Evolutionary conservation across 306 rosid genomes (phyloP).

Genomic region (Dalbergia cultrata): DNA sequence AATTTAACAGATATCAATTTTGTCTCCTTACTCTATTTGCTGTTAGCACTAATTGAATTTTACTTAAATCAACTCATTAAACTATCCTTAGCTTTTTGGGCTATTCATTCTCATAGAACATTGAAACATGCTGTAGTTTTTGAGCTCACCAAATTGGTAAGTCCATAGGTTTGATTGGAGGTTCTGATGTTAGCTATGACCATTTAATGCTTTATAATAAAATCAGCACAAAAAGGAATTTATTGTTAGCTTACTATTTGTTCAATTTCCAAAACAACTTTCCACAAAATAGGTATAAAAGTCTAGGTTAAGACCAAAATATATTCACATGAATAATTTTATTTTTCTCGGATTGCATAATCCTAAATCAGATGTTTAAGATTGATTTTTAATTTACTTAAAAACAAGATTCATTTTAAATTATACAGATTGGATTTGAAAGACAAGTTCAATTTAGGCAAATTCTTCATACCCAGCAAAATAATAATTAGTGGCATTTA

Average conservation of each 20-base stretch:
- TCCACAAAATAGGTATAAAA: conserved; percentile 1
- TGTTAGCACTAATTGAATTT: background rate
- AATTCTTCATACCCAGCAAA: conserved; percentile 17
- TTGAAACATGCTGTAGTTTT: conserved; percentile 24
- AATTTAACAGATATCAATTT: background rate
- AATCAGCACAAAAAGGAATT: conserved; percentile 7
- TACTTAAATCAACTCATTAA: background rate
- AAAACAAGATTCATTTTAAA: too few species aligned
- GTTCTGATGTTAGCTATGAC: conserved; percentile 26
- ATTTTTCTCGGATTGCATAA: background rate
- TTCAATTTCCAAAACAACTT: conserved; percentile 24
- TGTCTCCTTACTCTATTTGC: conserved; percentile 5
- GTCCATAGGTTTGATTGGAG: background rate
- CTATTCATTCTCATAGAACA: background rate
- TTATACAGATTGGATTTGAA: conserved; percentile 14
- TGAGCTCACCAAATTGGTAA: conserved; percentile 10
- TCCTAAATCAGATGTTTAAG: conserved; percentile 25
- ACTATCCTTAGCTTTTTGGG: background rate
- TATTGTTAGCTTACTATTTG: background rate
- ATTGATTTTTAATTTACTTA: background rate
- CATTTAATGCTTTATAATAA: background rate
- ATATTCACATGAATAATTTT: background rate
- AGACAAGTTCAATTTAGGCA: conserved; percentile 1
- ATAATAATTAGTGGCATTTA: conserved; percentile 34
- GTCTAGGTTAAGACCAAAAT: conserved; percentile 4